Conservation (phyloP, 2,329 filamentous ascomycete species). For the Apiospora marii region DNA sequence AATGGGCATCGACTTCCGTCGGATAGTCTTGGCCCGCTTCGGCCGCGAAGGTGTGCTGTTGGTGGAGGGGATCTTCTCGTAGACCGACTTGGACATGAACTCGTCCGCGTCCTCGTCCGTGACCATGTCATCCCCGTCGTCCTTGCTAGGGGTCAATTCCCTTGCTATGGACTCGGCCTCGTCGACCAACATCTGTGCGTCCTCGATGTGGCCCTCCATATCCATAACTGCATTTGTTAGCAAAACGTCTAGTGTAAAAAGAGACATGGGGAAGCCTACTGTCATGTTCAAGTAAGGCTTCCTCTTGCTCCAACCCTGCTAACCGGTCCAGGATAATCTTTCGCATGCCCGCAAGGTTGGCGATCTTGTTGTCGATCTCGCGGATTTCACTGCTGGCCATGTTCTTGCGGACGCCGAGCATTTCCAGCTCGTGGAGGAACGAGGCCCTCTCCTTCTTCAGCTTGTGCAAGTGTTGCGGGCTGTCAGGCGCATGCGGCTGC, state of each 20-base stretch:
- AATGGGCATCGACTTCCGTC: constrained; percentile 89
- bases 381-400: constrained; percentile 97
- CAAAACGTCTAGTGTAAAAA: background rate
- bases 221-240: constrained; percentile 60
- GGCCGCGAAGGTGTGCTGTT: constrained; percentile 58
- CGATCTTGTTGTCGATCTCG: constrained; percentile 96
- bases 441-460: constrained; percentile 82
- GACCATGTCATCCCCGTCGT: constrained; percentile 58
- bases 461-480: constrained; percentile 72
- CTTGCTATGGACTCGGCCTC: constrained; percentile 65
- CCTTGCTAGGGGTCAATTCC: constrained; percentile 57
- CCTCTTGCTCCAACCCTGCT: constrained; percentile 87
- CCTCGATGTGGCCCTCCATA: constrained; percentile 67
- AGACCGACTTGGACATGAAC: constrained; percentile 99
- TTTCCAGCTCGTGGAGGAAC: constrained; percentile 86
- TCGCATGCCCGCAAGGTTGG: constrained; percentile 91
- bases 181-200: constrained; percentile 65
- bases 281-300: constrained; percentile 88
- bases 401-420: constrained; percentile 92
- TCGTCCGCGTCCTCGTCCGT: constrained; percentile 60
- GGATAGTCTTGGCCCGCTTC: constrained; percentile 63
- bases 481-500: constrained; percentile 60
- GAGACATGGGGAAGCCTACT: constrained; percentile 58
- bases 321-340: constrained; percentile 89
- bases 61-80: constrained; percentile 81